These are phyloP conservation scores for Dianthus caryophyllus DNA, from an alignment of 148 eudicot genomes.

Conservation along the genomic window DNA sequence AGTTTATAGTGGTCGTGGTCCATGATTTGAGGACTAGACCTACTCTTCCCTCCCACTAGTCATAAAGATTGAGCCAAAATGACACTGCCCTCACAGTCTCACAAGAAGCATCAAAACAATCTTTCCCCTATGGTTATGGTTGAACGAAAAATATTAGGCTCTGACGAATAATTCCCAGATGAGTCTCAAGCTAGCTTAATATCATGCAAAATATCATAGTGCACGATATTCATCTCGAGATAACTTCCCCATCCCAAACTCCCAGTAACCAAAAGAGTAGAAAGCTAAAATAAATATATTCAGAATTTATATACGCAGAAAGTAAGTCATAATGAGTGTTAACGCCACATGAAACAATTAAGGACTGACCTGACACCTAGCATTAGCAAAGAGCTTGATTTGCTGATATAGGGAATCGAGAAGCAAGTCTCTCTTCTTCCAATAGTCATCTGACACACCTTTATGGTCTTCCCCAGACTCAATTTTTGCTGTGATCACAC, in stretches of 20 bases:
- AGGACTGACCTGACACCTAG: slow-evolving; percentile 48
- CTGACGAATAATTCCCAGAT: too few species aligned
- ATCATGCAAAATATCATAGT: neutral
- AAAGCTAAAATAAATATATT: neutral
- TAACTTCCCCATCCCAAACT: neutral
- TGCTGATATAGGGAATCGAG: slow-evolving; percentile 84
- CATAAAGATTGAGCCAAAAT: neutral
- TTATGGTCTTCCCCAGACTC: slow-evolving; percentile 78
- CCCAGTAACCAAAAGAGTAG: neutral
- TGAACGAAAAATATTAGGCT: too few species aligned
- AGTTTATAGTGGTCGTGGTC: slow-evolving; percentile 1
- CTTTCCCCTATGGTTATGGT: too few species aligned
- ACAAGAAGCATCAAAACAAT: too few species aligned
- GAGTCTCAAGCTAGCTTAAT: too few species aligned
- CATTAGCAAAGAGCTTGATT: slow-evolving; percentile 54
- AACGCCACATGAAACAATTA: neutral
- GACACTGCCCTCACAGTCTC: neutral
- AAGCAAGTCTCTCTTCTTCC: slow-evolving; percentile 69
- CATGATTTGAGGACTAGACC: neutral
- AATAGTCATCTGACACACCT: slow-evolving; percentile 69
- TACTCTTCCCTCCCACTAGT: neutral
- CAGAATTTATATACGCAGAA: neutral
- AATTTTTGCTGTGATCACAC: slow-evolving; percentile 75
- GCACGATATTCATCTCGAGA: neutral
- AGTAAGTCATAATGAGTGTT: neutral